Conservation (phyloP, 176 grass and related monocot species). For the Avena eriantha region DNA sequence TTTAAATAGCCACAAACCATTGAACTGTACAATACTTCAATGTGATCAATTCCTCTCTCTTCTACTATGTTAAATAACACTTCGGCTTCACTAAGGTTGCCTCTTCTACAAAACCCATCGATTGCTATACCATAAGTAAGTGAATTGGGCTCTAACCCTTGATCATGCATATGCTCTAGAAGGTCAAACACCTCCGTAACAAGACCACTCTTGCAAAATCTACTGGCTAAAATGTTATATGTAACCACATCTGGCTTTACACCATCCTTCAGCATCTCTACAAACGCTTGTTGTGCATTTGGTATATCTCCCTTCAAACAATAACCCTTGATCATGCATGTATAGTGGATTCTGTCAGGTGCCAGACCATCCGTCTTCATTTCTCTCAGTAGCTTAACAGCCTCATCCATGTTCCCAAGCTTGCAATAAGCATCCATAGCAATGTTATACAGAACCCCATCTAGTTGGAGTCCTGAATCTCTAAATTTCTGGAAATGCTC, state of each 20-base stretch:
- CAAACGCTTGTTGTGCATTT: constrained; percentile 63
- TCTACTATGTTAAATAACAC: constrained; percentile 58
- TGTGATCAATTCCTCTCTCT: constrained; percentile 52
- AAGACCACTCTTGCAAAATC: constrained; percentile 66
- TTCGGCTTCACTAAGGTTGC: constrained; percentile 72
- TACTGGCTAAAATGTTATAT: constrained; percentile 70
- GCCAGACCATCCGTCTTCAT: constrained; percentile 60
- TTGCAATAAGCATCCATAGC: constrained; percentile 66
- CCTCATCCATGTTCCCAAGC: constrained; percentile 61
- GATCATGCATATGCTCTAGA: constrained; percentile 68
- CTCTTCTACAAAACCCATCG: constrained; percentile 72
- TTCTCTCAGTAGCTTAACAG: constrained; percentile 67
- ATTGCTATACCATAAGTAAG: constrained; percentile 68
- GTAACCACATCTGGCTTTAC: constrained; percentile 70
- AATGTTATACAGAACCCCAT: constrained; percentile 76
- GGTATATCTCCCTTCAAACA: constrained; percentile 66
- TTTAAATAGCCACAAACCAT: constrained; percentile 90
- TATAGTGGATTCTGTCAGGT: constrained; percentile 82
- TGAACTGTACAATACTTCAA: constrained; percentile 64
- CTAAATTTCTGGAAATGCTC: constrained; percentile 61
- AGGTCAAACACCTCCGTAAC: constrained; percentile 67
- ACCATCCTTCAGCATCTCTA: constrained; percentile 64
- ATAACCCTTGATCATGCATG: constrained; percentile 78
- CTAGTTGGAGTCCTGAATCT: constrained; percentile 56
- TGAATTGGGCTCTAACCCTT: constrained; percentile 68